Evolutionary conservation across 805 yeast genomes (phyloP), one percentile per base, ranked within the genome.

Genomic region (Candida morakotiae): DNA sequence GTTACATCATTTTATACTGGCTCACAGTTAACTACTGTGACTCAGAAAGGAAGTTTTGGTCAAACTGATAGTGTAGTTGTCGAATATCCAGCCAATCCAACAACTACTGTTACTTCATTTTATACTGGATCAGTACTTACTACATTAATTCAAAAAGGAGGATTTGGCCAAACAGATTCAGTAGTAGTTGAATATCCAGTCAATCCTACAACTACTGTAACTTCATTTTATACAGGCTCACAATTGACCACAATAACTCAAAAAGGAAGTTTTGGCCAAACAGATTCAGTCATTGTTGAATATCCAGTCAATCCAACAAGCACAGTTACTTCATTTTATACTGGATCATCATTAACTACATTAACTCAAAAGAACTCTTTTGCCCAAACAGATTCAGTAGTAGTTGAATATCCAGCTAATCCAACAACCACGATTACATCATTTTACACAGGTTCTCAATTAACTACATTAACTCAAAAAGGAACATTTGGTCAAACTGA

Each of bases 161-260:
- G 45, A 14, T 45, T 25, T 11, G 23, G 17, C 7, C 8, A 40
- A 22, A 41, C 43, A 17, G 44, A 17, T 17, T 35, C 37, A 1
- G 40, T 43, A 6, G 20, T 35, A 17, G 46, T 50, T 3, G 43
- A 47, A 3, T 43, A 43, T 13, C 56, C 57, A 7, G 23, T 19
- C 6, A 42, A 35, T 33, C 48, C 52, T 4, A 31, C 34, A n/a
- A 21, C 20, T 11, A 31, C 34, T n/a, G 34, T 22, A 7, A 7
- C 23, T 7, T 21, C 23, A 21, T 21, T 21, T 9, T 21, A 21
- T 21, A 7, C 23, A 9, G 23, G 23, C 23, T 21, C 23, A 7
- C 7, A 7, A 7, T 21, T 21, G 9, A 21, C 23, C 9, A 21
- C 23, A 7, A 7, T 21, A 9, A 21, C 23, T 7, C 23, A 21